Conservation (phyloP, 805 yeast species). For the Ogataea angusta region DNA sequence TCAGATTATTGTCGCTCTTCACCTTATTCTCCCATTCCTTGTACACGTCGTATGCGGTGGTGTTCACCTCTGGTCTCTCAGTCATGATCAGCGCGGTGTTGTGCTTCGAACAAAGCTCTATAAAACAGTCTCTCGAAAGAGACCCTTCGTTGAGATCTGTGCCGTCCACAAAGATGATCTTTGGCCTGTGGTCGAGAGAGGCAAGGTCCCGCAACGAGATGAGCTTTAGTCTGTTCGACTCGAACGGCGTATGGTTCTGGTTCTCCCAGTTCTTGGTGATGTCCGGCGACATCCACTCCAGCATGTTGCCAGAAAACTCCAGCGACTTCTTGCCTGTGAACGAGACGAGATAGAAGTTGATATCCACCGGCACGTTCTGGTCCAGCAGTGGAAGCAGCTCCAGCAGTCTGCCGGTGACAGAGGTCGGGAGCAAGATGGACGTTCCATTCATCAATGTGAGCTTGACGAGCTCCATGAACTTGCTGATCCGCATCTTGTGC, state of each 20-base stretch:
- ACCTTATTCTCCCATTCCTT: slow-evolving; percentile 51
- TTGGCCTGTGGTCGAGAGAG: slow-evolving; percentile 56
- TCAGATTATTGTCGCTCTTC: slow-evolving; percentile 34
- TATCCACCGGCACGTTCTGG: slow-evolving; percentile 24
- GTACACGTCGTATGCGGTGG: slow-evolving; percentile 50
- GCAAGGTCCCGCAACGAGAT: slow-evolving; percentile 54
- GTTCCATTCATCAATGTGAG: slow-evolving; percentile 73
- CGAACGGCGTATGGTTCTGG: slow-evolving; percentile 74
- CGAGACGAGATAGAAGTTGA: slow-evolving; percentile 75
- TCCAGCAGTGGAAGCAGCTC: slow-evolving; percentile 56
- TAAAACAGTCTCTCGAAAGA: slow-evolving; percentile 49
- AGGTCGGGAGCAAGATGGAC: slow-evolving; percentile 77
- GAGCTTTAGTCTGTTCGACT: slow-evolving; percentile 52
- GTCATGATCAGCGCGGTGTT: slow-evolving; percentile 73
- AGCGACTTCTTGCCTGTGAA: slow-evolving; percentile 75
- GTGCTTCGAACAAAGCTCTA: slow-evolving; percentile 57
- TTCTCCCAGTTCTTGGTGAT: slow-evolving; percentile 86
- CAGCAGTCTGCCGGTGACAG: slow-evolving; percentile 74
- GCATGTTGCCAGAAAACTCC: slow-evolving; percentile 79
- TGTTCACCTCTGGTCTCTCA: slow-evolving; percentile 50
- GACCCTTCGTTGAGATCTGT: slow-evolving; percentile 63
- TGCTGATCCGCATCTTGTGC: slow-evolving; percentile 60
- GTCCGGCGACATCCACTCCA: slow-evolving; percentile 95
- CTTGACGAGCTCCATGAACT: slow-evolving; percentile 58
- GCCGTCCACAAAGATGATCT: slow-evolving; percentile 77